Conservation (phyloP, 139 green algal species). For the Penium margaritaceum region DNA sequence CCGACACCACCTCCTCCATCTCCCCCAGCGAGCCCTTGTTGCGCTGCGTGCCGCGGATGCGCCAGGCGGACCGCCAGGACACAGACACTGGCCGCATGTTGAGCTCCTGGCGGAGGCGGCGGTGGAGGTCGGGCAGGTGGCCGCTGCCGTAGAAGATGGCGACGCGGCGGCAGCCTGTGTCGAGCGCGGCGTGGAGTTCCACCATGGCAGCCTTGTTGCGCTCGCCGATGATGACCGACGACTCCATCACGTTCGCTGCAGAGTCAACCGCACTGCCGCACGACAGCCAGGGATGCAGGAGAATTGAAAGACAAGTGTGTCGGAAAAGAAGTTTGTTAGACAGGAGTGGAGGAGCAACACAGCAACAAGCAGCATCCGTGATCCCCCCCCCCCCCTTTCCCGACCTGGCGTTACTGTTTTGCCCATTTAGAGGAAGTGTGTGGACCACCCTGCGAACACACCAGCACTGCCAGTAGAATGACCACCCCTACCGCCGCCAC, state of each 20-base stretch:
- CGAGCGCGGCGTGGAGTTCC: slow-evolving; percentile 17
- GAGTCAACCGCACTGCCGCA: slow-evolving; percentile 22
- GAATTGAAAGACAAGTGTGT: background rate
- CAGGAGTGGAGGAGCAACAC: background rate
- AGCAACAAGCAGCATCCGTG: background rate
- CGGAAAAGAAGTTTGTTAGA: background rate
- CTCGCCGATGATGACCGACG: slow-evolving; percentile 43
- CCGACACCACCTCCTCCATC: too few relatives aligned
- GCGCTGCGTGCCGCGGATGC: too few relatives aligned
- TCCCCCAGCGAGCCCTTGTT: too few relatives aligned
- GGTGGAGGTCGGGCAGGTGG: slow-evolving; percentile 41
- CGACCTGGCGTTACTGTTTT: background rate
- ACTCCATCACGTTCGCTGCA: slow-evolving; percentile 22
- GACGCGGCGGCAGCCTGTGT: slow-evolving; percentile 27
- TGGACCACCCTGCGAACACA: background rate
- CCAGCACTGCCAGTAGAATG: too few relatives aligned
- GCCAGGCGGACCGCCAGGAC: slow-evolving; percentile 41
- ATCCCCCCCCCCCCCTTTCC: background rate
- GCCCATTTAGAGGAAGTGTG: background rate
- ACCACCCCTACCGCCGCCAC: too few relatives aligned
- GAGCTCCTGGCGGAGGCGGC: slow-evolving; percentile 24
- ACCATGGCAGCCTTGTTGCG: slow-evolving; percentile 43
- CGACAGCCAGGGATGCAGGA: background rate
- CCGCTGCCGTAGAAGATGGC: slow-evolving; percentile 48
- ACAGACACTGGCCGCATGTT: background rate